Evolutionary conservation across 2,329 filamentous ascomycete genomes (phyloP).

Genomic region (Scopulariopsis brevicaulis): DNA sequence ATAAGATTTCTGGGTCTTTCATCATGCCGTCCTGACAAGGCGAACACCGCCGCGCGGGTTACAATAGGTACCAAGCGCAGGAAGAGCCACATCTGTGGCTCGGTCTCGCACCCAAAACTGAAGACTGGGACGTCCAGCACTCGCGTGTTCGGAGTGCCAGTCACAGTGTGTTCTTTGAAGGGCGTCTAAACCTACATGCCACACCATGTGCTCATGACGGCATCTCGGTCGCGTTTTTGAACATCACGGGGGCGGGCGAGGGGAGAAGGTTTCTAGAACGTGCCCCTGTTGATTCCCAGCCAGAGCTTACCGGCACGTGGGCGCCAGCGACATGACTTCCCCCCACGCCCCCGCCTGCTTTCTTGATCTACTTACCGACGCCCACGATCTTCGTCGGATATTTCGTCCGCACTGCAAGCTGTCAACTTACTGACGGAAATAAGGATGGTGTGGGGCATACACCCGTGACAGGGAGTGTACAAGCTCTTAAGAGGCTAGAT

Average conservation of each 20-base stretch:
- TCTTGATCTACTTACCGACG: slow-evolving; percentile 1
- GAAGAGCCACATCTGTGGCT: no score
- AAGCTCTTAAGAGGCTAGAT: background rate
- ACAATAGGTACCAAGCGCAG: no score
- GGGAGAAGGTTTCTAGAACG: background rate
- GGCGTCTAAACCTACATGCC: background rate
- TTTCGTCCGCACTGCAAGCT: background rate
- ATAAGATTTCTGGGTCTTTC: no score
- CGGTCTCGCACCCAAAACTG: no score
- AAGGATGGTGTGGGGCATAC: background rate
- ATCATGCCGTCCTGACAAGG: no score
- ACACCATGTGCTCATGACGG: background rate
- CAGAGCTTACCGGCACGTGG: slow-evolving; percentile 2
- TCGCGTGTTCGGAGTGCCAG: background rate
- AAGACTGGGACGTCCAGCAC: no score
- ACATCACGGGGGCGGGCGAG: background rate
- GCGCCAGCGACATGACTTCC: background rate
- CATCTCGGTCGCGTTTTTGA: background rate
- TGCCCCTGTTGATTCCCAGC: background rate
- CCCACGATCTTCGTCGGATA: background rate
- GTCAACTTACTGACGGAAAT: background rate
- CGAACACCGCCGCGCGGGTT: no score
- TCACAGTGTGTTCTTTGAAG: background rate
- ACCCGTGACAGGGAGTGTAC: no score
- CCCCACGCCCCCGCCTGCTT: background rate